phyloP scores from a whole-genome alignment of 2,329 filamentous ascomycete species.

The Dothistroma septosporum region DNA sequence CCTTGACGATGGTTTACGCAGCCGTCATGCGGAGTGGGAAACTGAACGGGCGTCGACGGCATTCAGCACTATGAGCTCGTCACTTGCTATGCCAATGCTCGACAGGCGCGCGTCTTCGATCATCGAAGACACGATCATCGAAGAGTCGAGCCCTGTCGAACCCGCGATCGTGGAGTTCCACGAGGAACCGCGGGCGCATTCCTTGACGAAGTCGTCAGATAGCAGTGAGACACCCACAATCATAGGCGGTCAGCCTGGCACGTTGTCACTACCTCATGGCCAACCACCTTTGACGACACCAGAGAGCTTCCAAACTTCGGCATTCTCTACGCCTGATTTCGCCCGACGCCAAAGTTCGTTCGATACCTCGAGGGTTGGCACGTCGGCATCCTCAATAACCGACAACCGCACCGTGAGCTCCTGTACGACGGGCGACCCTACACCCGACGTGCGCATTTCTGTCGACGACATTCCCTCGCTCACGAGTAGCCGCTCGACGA shows the following conservation, averaged over 20 bases:
- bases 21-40: constrained; percentile 22
- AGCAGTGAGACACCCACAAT: constrained; percentile 42
- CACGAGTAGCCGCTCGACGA: constrained; percentile 73
- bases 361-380: constrained; percentile 68
- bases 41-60: constrained; percentile 20
- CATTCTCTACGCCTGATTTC: constrained; percentile 61
- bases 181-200: constrained; percentile 48
- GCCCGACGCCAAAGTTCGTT: constrained; percentile 60
- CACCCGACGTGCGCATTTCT: constrained; percentile 66
- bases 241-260: constrained; percentile 34
- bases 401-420: constrained; percentile 70
- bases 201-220: constrained; percentile 48
- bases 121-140: constrained; percentile 35
- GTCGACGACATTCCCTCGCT: constrained; percentile 69
- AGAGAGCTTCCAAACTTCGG: constrained; percentile 56
- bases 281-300: constrained; percentile 58
- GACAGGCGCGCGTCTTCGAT: constrained; percentile 31
- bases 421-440: constrained; percentile 67
- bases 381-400: constrained; percentile 66
- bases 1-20: constrained; percentile 24
- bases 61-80: constrained; percentile 15
- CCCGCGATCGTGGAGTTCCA: constrained; percentile 44
- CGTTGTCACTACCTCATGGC: constrained; percentile 36
- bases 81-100: constrained; percentile 25
- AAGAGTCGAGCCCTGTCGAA: constrained; percentile 40